A percentile compares a stretch with the other conserved stretches of the same genome.
Conservation (phyloP, 352 stramenopile species). For the Pythium dissotocum region DNA sequence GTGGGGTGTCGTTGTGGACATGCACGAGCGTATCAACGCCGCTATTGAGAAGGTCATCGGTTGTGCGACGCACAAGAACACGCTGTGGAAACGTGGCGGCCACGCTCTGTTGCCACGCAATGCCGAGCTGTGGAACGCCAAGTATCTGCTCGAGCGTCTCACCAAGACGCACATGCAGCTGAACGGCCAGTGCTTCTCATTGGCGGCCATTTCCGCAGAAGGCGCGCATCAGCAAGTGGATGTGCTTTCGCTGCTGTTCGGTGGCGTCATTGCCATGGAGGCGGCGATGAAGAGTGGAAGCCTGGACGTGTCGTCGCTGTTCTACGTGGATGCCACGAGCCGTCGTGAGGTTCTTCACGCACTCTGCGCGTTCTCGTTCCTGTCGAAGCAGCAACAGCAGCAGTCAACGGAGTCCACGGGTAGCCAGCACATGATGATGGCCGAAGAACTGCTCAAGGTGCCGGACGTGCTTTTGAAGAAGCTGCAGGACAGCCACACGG, state of each 20-base stretch:
- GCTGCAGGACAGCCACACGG: conserved; percentile 46
- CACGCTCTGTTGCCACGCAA: conserved; percentile 77
- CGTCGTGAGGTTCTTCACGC: conserved; percentile 77
- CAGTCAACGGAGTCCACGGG: conserved; percentile 17
- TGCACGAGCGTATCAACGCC: conserved; percentile 69
- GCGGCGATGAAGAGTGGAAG: conserved; percentile 77
- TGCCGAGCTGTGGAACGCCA: conserved; percentile 64
- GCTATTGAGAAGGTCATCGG: conserved; percentile 75
- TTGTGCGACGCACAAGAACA: conserved; percentile 65
- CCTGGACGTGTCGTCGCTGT: conserved; percentile 72
- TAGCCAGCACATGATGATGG: conserved; percentile 47
- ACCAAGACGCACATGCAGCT: conserved; percentile 40
- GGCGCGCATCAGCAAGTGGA: conserved; percentile 42
- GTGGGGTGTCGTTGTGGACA: conserved; percentile 62
- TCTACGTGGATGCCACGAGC: conserved; percentile 64
- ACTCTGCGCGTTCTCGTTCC: conserved; percentile 79
- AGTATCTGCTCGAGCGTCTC: conserved; percentile 64
- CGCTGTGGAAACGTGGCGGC: conserved; percentile 93
- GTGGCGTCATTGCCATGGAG: conserved; percentile 72
- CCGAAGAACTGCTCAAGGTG: conserved; percentile 67
- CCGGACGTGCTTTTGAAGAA: conserved; percentile 64
- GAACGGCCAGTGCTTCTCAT: conserved; percentile 28
- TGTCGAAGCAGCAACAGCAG: conserved; percentile 51
- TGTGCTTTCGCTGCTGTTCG: conserved; percentile 74
- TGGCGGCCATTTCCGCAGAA: conserved; percentile 7